These are phyloP conservation scores for Chimonanthus praecox DNA, from an alignment of 164 flowering plant genomes.

Conservation along the genomic window DNA sequence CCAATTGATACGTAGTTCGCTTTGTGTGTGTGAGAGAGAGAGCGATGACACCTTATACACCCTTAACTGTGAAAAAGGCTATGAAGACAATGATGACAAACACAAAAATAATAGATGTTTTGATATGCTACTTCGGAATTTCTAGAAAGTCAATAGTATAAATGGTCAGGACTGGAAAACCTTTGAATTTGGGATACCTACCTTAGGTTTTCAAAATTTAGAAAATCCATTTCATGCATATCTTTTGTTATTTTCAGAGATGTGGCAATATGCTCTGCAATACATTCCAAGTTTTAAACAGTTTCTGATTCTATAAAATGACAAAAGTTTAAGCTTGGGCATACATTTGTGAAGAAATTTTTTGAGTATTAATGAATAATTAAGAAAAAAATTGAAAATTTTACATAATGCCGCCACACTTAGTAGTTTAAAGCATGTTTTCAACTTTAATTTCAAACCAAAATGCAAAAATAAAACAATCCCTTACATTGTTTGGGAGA, in stretches of 20 bases:
- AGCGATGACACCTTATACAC: neutral
- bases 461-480: neutral
- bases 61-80: neutral
- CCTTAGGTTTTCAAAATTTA: neutral
- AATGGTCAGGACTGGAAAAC: neutral
- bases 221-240: neutral
- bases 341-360: neutral
- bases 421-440: neutral
- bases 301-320: neutral
- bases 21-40: neutral
- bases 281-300: neutral
- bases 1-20: neutral
- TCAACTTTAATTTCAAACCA: neutral
- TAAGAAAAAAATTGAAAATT: neutral
- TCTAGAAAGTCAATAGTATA: neutral
- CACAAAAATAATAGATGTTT: neutral
- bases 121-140: neutral
- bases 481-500: conserved; percentile 44
- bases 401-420: neutral
- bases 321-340: neutral
- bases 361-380: neutral
- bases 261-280: neutral
- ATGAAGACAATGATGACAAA: neutral
- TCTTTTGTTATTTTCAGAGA: neutral
- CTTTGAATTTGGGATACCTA: neutral